A percentile compares a stretch with the other conserved stretches of the same genome.
These are phyloP conservation scores for Agrostemma githago DNA, from an alignment of 148 eudicot species.

Conservation along the genomic window DNA sequence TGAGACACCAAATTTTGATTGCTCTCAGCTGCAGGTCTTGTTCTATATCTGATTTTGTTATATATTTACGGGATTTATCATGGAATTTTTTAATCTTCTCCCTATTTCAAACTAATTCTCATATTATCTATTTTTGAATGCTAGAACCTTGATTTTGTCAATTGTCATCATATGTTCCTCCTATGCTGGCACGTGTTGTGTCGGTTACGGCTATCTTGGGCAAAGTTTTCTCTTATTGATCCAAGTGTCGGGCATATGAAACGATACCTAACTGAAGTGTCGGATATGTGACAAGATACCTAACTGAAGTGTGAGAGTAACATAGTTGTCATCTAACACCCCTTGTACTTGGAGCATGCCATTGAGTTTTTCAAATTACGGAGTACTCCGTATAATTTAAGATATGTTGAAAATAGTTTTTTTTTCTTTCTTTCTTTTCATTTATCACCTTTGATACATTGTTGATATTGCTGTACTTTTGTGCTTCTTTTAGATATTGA, in stretches of 20 bases:
- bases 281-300: too few relatives aligned
- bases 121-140: not conserved
- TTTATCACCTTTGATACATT: too few relatives aligned
- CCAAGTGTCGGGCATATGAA: too few relatives aligned
- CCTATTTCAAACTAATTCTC: not conserved
- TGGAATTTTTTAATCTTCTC: not conserved
- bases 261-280: too few relatives aligned
- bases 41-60: not conserved
- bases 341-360: not conserved
- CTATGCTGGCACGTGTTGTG: too few relatives aligned
- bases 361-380: not conserved
- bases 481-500: not conserved
- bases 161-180: too few relatives aligned
- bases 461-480: not conserved
- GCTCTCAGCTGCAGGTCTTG: conserved; percentile 85
- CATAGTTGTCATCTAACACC: too few relatives aligned
- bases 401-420: not conserved
- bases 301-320: too few relatives aligned
- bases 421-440: too few relatives aligned
- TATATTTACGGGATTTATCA: not conserved
- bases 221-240: too few relatives aligned
- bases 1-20: conserved; percentile 88
- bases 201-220: too few relatives aligned
- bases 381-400: not conserved
- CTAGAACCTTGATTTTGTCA: conserved; percentile 1